Evolutionary conservation across 2,329 filamentous ascomycete species (phyloP).

Genomic region (Fusarium sp.): DNA sequence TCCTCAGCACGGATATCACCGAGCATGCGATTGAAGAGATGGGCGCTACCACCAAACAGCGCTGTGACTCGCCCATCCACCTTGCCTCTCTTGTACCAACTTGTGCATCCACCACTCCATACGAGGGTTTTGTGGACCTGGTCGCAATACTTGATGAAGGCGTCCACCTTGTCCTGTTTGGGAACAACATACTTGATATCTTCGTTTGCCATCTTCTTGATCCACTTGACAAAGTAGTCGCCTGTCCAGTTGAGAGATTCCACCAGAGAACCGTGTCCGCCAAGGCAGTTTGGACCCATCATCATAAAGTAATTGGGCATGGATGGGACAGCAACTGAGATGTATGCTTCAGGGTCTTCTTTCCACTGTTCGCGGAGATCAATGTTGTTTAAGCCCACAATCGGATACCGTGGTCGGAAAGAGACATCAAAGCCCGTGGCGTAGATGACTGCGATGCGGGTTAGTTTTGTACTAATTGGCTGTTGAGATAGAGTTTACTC

Average conservation of each 20-base stretch:
- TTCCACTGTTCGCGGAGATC: slow-evolving; percentile 66
- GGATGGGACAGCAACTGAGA: slow-evolving; percentile 48
- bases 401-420: slow-evolving; percentile 63
- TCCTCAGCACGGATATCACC: slow-evolving; percentile 41
- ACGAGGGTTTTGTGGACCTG: slow-evolving; percentile 42
- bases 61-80: slow-evolving; percentile 39
- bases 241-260: slow-evolving; percentile 45
- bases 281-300: slow-evolving; percentile 44
- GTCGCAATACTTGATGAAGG: slow-evolving; percentile 40
- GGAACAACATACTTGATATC: slow-evolving; percentile 41
- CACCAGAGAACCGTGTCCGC: slow-evolving; percentile 41
- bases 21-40: slow-evolving; percentile 41
- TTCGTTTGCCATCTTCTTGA: slow-evolving; percentile 42
- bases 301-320: slow-evolving; percentile 52
- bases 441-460: slow-evolving; percentile 58
- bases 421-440: slow-evolving; percentile 68
- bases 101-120: slow-evolving; percentile 40
- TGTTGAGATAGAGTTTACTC: slow-evolving; percentile 3
- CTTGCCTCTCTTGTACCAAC: slow-evolving; percentile 40
- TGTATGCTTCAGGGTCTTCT: slow-evolving; percentile 48
- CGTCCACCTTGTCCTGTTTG: slow-evolving; percentile 42
- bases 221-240: slow-evolving; percentile 45
- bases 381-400: slow-evolving; percentile 61
- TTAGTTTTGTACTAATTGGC: background rate
- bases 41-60: slow-evolving; percentile 41